Evolutionary conservation across 192 early-diverging fungal species (phyloP).

Genomic region (Rhizophagus sp.): DNA sequence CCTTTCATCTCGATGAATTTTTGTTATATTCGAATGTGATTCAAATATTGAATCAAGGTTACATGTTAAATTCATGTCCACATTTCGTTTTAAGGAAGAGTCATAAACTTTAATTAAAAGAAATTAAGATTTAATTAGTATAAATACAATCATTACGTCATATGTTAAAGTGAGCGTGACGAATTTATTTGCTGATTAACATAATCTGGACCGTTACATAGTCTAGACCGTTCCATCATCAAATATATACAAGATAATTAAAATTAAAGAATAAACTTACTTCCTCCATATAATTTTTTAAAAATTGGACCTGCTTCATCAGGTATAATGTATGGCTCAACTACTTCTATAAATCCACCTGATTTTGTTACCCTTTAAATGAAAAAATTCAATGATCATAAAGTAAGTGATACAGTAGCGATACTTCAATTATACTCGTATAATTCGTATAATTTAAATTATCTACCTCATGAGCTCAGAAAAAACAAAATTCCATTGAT

Average conservation of each 20-base stretch:
- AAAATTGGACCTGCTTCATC: background rate
- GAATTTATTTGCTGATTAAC: too few relatives aligned
- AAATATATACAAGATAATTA: too few relatives aligned
- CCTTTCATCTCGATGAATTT: background rate
- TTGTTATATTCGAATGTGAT: background rate
- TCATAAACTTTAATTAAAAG: background rate
- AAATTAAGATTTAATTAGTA: background rate
- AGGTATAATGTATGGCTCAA: background rate
- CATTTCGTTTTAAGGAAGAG: background rate
- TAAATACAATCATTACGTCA: too few relatives aligned
- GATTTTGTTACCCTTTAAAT: background rate
- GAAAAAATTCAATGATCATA: background rate
- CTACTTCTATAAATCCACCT: background rate
- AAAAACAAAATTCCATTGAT: background rate
- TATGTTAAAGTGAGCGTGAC: too few relatives aligned
- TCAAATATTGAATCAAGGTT: background rate
- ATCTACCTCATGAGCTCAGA: background rate
- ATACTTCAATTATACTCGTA: too few relatives aligned
- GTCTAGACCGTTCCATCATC: too few relatives aligned
- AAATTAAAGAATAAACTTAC: background rate
- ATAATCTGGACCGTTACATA: too few relatives aligned
- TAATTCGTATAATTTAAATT: too few relatives aligned
- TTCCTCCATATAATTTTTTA: background rate
- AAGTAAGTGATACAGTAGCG: too few relatives aligned
- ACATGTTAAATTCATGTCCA: background rate